Percentiles rank a stretch among this genome's conserved stretches.
Evolutionary conservation across 1,284 basidiomycete genomes (phyloP).

Genomic region (Cryptococcus depauperatus): DNA sequence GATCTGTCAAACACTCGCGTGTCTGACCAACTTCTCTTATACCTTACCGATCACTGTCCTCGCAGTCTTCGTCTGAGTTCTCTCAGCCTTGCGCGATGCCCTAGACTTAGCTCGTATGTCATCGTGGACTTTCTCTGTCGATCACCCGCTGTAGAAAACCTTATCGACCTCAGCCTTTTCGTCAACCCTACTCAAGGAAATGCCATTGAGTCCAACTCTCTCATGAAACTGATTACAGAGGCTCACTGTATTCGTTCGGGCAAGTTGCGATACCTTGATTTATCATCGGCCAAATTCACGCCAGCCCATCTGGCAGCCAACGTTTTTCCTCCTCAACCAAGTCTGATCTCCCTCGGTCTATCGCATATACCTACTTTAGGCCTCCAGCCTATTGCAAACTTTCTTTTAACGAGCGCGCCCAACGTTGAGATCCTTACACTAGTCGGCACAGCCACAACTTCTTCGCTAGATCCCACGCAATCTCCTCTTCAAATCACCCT

Average conservation of each 20-base stretch:
- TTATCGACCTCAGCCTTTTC: slow-evolving; percentile 78
- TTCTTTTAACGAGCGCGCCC: slow-evolving; percentile 61
- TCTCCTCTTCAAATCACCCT: slow-evolving; percentile 43
- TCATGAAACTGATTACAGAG: slow-evolving; percentile 58
- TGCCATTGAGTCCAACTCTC: slow-evolving; percentile 63
- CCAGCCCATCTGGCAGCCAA: slow-evolving; percentile 50
- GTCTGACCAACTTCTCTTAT: slow-evolving; percentile 50
- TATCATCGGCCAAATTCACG: slow-evolving; percentile 74
- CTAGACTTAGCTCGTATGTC: slow-evolving; percentile 68
- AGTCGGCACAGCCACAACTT: slow-evolving; percentile 65
- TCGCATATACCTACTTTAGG: slow-evolving; percentile 71
- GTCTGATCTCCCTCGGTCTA: slow-evolving; percentile 76
- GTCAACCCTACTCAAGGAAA: slow-evolving; percentile 79
- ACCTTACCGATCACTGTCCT: slow-evolving; percentile 50
- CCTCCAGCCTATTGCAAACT: slow-evolving; percentile 59
- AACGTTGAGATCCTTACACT: slow-evolving; percentile 82
- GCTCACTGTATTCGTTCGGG: slow-evolving; percentile 78
- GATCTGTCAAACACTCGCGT: slow-evolving; percentile 58
- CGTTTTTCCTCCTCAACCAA: slow-evolving; percentile 58
- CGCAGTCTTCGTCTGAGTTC: slow-evolving; percentile 61
- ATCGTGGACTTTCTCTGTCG: slow-evolving; percentile 67
- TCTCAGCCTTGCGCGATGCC: slow-evolving; percentile 81
- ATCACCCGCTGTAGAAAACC: slow-evolving; percentile 53
- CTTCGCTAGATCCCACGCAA: slow-evolving; percentile 51
- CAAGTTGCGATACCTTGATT: slow-evolving; percentile 73